Conservation (phyloP, 2,329 filamentous ascomycete genomes). For the Sordariomycetes sp. region DNA sequence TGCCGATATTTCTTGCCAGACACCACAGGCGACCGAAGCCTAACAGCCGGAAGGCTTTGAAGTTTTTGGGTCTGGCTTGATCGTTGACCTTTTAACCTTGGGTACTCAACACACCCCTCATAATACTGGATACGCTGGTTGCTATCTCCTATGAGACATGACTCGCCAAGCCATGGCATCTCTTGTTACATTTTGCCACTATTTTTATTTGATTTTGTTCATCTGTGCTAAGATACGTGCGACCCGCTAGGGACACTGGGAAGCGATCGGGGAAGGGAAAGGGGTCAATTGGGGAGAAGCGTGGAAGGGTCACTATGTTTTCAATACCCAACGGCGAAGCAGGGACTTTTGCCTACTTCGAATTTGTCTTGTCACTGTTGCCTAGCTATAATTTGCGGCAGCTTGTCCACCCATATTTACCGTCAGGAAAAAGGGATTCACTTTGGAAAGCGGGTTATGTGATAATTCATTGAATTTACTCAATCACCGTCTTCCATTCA, state of each 20-base stretch:
- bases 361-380: no score
- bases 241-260: neutral
- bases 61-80: constrained; percentile 40
- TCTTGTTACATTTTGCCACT: neutral
- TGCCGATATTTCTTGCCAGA: constrained; percentile 37
- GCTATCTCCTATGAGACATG: neutral
- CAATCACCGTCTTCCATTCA: no score
- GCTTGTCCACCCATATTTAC: no score
- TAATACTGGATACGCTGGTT: neutral
- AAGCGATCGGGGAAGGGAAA: neutral
- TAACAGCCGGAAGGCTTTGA: constrained; percentile 42
- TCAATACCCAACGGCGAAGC: neutral
- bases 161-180: neutral
- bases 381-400: no score
- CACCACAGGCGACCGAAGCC: constrained; percentile 21
- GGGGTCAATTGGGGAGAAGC: neutral
- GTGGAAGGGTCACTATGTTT: neutral
- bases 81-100: neutral
- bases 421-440: no score
- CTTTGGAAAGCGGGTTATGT: no score
- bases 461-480: no score
- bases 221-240: neutral
- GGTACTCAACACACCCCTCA: no score
- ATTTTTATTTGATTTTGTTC: neutral
- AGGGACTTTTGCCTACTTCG: no score